Evolutionary conservation across 2,329 filamentous ascomycete species (phyloP).

Genomic region (Dactylellina leptospora): DNA sequence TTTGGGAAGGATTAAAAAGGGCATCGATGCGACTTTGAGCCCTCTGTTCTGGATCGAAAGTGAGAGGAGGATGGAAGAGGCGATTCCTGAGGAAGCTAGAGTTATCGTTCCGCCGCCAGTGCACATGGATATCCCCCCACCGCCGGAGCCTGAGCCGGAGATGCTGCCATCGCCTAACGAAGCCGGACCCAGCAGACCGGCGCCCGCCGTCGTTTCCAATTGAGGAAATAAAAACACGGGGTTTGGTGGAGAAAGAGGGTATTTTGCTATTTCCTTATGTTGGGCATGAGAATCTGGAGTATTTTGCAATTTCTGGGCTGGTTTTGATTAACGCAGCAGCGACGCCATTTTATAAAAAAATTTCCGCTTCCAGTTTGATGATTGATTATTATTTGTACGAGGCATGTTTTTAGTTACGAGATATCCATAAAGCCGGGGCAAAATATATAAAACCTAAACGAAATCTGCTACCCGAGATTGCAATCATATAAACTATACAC

Average conservation of each 20-base stretch:
- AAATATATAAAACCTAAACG: neutral
- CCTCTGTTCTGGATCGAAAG: constrained; percentile 39
- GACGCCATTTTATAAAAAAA: no score
- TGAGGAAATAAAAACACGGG: neutral
- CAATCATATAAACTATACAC: neutral
- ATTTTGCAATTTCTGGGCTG: neutral
- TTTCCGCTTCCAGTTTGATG: no score
- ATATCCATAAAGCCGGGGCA: neutral
- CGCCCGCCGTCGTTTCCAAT: neutral
- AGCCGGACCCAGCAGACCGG: neutral
- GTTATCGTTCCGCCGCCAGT: constrained; percentile 4
- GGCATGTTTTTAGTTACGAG: neutral
- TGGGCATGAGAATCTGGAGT: neutral
- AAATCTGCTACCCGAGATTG: neutral
- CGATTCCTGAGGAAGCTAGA: constrained; percentile 30
- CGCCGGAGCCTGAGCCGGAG: neutral
- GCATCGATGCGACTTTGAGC: constrained; percentile 25
- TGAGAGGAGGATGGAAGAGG: constrained; percentile 41
- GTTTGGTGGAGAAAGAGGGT: no score
- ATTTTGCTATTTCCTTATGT: neutral
- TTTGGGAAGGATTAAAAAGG: constrained; percentile 19
- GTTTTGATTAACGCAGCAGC: neutral
- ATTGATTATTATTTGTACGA: no score
- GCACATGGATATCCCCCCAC: constrained; percentile 9
- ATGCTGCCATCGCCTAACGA: no score